Conservation (phyloP, 257 asterid species). For the Nicotiana benthamiana region DNA sequence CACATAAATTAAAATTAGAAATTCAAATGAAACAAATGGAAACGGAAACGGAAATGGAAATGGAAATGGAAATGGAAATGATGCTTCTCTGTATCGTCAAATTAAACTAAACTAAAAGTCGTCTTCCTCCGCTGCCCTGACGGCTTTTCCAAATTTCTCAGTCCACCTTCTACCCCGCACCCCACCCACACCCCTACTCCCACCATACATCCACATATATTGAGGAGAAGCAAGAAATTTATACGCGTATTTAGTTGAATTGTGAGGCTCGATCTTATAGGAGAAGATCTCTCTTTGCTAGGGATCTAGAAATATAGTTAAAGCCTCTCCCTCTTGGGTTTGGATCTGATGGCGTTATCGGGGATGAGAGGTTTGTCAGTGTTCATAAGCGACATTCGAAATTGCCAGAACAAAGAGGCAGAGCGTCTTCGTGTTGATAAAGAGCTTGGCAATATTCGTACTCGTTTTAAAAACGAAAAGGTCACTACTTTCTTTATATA, state of each 20-base stretch:
- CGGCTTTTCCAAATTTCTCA: constrained; percentile 44
- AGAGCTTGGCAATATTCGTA: constrained; percentile 91
- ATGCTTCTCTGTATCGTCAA: background rate
- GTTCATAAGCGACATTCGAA: constrained; percentile 90
- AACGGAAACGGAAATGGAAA: background rate
- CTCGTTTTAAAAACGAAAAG: constrained; percentile 92
- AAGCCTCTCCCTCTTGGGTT: constrained; percentile 11
- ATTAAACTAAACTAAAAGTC: constrained; percentile 32
- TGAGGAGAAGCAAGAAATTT: background rate
- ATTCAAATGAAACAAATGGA: background rate
- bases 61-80: background rate
- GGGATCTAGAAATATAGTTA: constrained; percentile 20
- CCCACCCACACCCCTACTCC: constrained; percentile 28
- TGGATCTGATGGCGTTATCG: constrained; percentile 97
- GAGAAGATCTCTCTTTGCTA: constrained; percentile 25
- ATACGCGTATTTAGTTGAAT: background rate
- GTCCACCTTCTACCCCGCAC: constrained; percentile 57
- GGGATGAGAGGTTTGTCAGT: constrained; percentile 99
- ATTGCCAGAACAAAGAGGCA: constrained; percentile 92
- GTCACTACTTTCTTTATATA: constrained; percentile 10
- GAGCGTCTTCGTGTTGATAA: constrained; percentile 99
- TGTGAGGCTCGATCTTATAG: constrained; percentile 11
- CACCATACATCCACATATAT: constrained; percentile 11
- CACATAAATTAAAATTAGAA: background rate
- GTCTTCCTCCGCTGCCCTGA: constrained; percentile 53